phyloP scores from a whole-genome alignment of 495 filamentous ascomycete genomes.

The Neurospora sp. region DNA sequence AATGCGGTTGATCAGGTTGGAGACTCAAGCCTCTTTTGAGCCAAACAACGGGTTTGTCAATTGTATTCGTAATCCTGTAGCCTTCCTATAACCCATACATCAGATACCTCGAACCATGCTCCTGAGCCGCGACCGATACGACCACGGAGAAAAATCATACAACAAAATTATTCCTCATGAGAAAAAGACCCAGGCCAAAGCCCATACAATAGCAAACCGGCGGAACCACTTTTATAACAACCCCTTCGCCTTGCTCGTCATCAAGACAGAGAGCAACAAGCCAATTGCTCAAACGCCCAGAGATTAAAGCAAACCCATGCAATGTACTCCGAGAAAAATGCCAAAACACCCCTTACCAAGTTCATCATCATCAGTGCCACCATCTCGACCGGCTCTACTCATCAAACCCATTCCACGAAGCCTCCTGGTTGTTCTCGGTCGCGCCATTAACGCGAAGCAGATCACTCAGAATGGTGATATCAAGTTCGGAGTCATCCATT shows the following conservation, averaged over 20 bases:
- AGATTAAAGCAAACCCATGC: background rate
- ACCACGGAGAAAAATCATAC: background rate
- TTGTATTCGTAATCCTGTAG: background rate
- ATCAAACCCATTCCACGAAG: slow-evolving; percentile 32
- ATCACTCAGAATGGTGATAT: slow-evolving; percentile 46
- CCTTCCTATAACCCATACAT: background rate
- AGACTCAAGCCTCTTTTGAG: background rate
- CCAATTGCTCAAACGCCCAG: background rate
- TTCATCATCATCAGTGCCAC: background rate
- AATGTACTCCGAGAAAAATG: background rate
- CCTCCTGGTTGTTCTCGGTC: background rate
- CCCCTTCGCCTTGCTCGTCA: background rate
- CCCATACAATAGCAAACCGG: background rate
- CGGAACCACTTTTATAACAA: background rate
- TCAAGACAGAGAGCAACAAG: background rate
- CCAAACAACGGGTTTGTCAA: background rate
- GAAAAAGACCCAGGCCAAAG: background rate
- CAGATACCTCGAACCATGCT: background rate
- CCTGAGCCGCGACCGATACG: background rate
- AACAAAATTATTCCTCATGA: background rate
- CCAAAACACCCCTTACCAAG: background rate
- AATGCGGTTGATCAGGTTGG: background rate
- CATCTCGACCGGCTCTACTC: background rate
- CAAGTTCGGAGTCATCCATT: slow-evolving; percentile 56
- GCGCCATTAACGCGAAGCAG: slow-evolving; percentile 11